These are phyloP conservation scores for Rhodotorula babjevae DNA, from an alignment of 768 basidiomycete species.

Conservation along the genomic window DNA sequence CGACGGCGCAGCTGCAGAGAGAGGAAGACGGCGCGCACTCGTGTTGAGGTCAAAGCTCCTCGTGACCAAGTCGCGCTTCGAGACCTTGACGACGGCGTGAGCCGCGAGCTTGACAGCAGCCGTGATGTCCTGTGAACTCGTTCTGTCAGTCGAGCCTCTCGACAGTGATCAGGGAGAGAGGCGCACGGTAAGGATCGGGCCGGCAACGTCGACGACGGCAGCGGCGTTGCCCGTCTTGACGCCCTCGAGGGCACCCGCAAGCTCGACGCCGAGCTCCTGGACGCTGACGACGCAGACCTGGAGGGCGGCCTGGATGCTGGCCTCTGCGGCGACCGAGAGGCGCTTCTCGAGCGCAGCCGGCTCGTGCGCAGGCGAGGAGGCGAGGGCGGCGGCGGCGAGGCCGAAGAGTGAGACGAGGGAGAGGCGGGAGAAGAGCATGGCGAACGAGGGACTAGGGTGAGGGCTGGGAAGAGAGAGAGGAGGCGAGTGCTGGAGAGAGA, in stretches of 20 bases:
- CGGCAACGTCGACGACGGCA: background rate
- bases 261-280: background rate
- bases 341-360: slow-evolving; percentile 1
- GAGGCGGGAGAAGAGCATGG: slow-evolving; percentile 22
- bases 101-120: background rate
- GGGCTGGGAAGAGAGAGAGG: no score
- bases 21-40: background rate
- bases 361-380: background rate
- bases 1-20: rapidly evolving
- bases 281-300: background rate
- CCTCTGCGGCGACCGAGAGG: slow-evolving; percentile 6
- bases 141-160: background rate
- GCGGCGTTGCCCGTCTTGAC: background rate
- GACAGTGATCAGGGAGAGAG: no score
- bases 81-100: background rate
- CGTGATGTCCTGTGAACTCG: background rate
- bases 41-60: background rate
- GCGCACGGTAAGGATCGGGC: background rate
- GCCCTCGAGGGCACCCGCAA: background rate
- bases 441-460: no score
- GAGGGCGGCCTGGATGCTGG: background rate
- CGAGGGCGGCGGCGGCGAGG: slow-evolving; percentile 4
- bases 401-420: slow-evolving; percentile 7
- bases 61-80: background rate
- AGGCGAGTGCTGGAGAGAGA: slow-evolving; percentile 35